A percentile compares a stretch with the other conserved stretches of the same genome.
Evolutionary conservation across 139 green algal species (phyloP).

Genomic region (Volvox reticuliferus): DNA sequence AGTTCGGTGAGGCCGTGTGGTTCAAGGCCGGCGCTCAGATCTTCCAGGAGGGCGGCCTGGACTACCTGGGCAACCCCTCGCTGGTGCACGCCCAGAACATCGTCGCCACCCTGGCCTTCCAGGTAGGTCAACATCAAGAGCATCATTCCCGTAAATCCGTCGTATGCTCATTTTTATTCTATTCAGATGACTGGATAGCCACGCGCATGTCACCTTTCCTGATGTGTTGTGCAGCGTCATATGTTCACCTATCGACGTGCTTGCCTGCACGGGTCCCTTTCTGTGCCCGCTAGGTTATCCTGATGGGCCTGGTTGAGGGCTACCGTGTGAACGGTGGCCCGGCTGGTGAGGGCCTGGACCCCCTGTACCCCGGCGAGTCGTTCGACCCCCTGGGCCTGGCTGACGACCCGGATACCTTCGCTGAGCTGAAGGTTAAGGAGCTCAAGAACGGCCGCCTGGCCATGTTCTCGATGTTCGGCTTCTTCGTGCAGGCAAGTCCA

Average conservation of each 20-base stretch:
- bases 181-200: no score
- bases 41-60: constrained; percentile 89
- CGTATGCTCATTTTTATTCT: no score
- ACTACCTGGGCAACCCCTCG: constrained; percentile 96
- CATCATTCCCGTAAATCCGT: no score
- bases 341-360: constrained; percentile 83
- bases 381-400: constrained; percentile 93
- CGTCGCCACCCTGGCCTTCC: constrained; percentile 89
- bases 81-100: constrained; percentile 97
- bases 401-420: constrained; percentile 95
- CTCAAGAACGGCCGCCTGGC: constrained; percentile 92
- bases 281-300: constrained; percentile 70
- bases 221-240: no score
- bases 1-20: constrained; percentile 91
- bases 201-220: no score
- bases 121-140: constrained; percentile 72
- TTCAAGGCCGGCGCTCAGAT: constrained; percentile 97
- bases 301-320: constrained; percentile 90
- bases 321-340: constrained; percentile 89
- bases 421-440: constrained; percentile 86
- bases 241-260: no score
- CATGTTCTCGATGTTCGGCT: constrained; percentile 87
- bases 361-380: constrained; percentile 75
- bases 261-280: no score
- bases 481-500: constrained; percentile 70